A percentile compares a stretch with the other conserved stretches of the same genome.
phyloP scores from a whole-genome alignment of 2,329 filamentous ascomycete species.

The Alternaria triticina region DNA sequence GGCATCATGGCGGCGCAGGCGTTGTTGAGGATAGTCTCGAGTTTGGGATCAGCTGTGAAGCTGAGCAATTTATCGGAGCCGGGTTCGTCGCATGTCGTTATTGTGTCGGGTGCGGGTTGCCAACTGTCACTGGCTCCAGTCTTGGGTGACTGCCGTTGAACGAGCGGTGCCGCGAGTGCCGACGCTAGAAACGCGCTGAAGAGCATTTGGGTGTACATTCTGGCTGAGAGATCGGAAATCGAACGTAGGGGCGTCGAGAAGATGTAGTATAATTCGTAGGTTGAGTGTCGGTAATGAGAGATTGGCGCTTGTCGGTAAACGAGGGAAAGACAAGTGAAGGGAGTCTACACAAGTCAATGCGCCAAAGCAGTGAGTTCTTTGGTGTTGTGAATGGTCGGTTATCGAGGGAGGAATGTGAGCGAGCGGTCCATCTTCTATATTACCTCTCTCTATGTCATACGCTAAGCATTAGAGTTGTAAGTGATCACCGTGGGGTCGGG shows the following conservation, averaged over 20 bases:
- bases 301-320: background rate
- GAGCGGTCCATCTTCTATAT: background rate
- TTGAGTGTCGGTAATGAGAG: background rate
- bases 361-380: background rate
- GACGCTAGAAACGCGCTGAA: slow-evolving; percentile 18
- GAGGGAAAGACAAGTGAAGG: background rate
- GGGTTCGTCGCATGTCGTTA: slow-evolving; percentile 22
- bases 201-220: slow-evolving; percentile 25
- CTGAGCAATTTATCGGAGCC: slow-evolving; percentile 26
- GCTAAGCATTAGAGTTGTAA: background rate
- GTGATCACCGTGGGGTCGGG: slow-evolving; percentile 1
- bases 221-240: background rate
- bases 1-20: slow-evolving; percentile 40
- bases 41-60: slow-evolving; percentile 26
- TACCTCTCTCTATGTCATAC: background rate
- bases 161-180: slow-evolving; percentile 21
- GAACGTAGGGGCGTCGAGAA: background rate
- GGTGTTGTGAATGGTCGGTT: background rate
- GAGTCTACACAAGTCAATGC: background rate
- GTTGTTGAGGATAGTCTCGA: slow-evolving; percentile 27
- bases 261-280: background rate
- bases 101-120: slow-evolving; percentile 22
- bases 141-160: slow-evolving; percentile 1
- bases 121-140: slow-evolving; percentile 13
- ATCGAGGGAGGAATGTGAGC: background rate